These are phyloP conservation scores for Triticum dicoccoides DNA, from an alignment of 176 grass and related monocot species.

Conservation along the genomic window DNA sequence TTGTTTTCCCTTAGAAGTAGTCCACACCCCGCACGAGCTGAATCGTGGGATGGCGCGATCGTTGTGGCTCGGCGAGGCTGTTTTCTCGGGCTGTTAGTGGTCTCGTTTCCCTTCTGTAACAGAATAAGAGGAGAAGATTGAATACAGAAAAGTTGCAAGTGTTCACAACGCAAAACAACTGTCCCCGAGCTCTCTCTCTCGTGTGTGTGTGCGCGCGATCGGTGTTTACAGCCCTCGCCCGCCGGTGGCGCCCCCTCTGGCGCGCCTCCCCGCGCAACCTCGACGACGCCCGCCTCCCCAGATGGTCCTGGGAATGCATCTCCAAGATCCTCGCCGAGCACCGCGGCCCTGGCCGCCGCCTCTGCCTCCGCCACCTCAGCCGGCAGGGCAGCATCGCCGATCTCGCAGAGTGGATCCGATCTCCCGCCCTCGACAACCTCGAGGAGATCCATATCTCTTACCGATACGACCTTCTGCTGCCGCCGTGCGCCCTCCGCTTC, in stretches of 20 bases:
- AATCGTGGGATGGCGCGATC: too few relatives aligned
- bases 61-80: too few relatives aligned
- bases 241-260: slow-evolving; percentile 21
- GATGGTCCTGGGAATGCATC: neutral
- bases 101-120: too few relatives aligned
- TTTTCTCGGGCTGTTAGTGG: too few relatives aligned
- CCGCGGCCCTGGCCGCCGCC: neutral
- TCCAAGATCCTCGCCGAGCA: slow-evolving; percentile 1
- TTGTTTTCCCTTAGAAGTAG: too few relatives aligned
- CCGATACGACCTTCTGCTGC: neutral
- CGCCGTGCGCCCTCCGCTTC: neutral
- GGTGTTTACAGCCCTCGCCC: neutral
- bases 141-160: too few relatives aligned
- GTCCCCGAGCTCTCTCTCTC: too few relatives aligned
- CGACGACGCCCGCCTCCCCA: neutral
- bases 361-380: neutral
- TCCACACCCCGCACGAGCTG: too few relatives aligned
- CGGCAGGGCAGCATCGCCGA: neutral
- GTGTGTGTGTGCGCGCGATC: too few relatives aligned
- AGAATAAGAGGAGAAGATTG: too few relatives aligned
- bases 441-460: neutral
- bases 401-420: neutral
- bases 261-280: neutral
- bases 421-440: neutral
- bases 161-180: too few relatives aligned